phyloP scores from a whole-genome alignment of 2,329 filamentous ascomycete species.

The Onygenales sp. region DNA sequence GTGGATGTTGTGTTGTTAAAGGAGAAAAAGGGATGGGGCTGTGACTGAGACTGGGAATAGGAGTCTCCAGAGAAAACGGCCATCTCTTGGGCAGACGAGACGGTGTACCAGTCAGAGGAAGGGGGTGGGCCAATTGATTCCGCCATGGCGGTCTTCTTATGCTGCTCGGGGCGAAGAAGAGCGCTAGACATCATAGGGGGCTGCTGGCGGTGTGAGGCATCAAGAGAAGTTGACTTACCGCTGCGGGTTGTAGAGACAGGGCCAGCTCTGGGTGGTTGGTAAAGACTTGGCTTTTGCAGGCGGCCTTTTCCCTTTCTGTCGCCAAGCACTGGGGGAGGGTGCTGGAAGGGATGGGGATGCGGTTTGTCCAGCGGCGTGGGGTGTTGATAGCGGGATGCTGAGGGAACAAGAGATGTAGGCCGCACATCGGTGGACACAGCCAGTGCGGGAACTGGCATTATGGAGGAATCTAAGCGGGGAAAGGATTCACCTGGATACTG shows the following conservation, averaged over 20 bases:
- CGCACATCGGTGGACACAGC: slow-evolving; percentile 7
- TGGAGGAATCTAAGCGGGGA: background rate
- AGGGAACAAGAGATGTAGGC: slow-evolving; percentile 6
- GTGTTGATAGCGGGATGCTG: slow-evolving; percentile 9
- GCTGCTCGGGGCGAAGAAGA: background rate
- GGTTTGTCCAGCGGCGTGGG: slow-evolving; percentile 9
- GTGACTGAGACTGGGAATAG: background rate
- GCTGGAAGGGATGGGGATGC: slow-evolving; percentile 12
- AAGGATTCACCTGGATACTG: background rate
- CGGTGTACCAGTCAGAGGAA: slow-evolving; percentile 1
- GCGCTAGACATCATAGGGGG: background rate
- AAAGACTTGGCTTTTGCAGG: background rate
- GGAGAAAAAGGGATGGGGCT: no score
- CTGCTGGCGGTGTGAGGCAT: slow-evolving; percentile 2
- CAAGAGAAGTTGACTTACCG: slow-evolving; percentile 11
- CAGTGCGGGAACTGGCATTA: slow-evolving; percentile 5
- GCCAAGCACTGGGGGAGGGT: slow-evolving; percentile 8
- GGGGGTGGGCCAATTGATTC: background rate
- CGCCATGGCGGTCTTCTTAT: background rate
- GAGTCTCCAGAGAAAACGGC: background rate
- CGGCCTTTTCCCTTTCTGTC: slow-evolving; percentile 2
- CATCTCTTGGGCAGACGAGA: background rate
- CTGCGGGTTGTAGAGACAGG: slow-evolving; percentile 5
- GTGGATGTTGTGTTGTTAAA: background rate
- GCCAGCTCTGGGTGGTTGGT: slow-evolving; percentile 1